A percentile compares a stretch with the other conserved stretches of the same genome.
Evolutionary conservation across 176 grass and related monocot genomes (phyloP).

Genomic region (Ensete ventricosum): DNA sequence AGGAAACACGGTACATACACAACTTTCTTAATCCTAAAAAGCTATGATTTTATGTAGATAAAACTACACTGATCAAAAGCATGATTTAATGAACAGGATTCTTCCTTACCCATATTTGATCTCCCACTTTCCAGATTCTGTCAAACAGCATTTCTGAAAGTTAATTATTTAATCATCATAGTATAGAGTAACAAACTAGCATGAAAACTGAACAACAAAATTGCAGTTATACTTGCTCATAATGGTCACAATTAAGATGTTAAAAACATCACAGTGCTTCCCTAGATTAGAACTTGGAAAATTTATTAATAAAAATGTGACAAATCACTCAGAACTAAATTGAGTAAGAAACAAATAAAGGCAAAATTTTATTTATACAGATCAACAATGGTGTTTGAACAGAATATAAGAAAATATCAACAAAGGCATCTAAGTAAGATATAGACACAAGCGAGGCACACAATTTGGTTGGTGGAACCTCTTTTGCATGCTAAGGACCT

Average conservation of each 20-base stretch:
- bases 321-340: no score
- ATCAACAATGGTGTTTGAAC: no score
- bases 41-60: neutral
- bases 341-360: no score
- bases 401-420: no score
- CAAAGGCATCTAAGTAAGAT: no score
- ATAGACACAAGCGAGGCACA: no score
- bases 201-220: neutral
- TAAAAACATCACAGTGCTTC: no score
- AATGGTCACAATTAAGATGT: no score
- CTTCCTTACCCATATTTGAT: slow-evolving; percentile 14
- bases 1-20: neutral
- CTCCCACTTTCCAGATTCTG: slow-evolving; percentile 13
- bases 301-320: no score
- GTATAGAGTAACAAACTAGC: neutral
- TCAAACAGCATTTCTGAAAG: neutral
- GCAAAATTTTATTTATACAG: no score
- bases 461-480: no score
- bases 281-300: neutral
- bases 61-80: neutral
- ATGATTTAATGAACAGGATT: neutral
- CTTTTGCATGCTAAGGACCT: no score
- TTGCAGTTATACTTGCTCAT: neutral
- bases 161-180: slow-evolving; percentile 1
- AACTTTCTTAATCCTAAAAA: neutral